Evolutionary conservation across 495 filamentous ascomycete genomes (phyloP).

Genomic region (Pseudoneurospora amorphoporcata): DNA sequence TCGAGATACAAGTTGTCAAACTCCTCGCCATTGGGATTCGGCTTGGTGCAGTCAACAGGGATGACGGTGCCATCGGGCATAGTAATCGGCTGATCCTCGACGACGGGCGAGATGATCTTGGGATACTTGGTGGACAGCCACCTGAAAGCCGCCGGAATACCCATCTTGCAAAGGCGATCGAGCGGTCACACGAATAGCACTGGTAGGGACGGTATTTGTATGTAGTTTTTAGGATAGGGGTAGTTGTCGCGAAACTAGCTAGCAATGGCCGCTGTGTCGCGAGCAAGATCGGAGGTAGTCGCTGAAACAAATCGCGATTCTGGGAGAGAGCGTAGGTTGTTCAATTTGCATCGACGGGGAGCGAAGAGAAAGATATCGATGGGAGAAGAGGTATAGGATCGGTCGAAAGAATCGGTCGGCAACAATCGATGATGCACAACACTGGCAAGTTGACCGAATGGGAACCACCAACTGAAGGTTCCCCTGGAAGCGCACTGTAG

Average conservation of each 20-base stretch:
- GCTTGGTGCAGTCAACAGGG: slow-evolving; percentile 69
- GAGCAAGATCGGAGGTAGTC: not conserved
- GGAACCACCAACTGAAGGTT: not conserved
- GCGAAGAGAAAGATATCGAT: not conserved
- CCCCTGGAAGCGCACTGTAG: not conserved
- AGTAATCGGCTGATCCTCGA: slow-evolving; percentile 70
- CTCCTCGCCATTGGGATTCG: slow-evolving; percentile 96
- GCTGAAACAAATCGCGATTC: not conserved
- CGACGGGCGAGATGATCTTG: slow-evolving; percentile 85
- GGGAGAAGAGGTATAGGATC: not conserved
- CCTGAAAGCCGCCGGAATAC: slow-evolving; percentile 86
- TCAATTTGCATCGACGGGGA: not conserved
- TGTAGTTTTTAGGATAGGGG: not conserved
- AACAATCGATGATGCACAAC: not conserved
- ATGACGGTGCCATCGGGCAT: slow-evolving; percentile 68
- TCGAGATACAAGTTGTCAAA: slow-evolving; percentile 97
- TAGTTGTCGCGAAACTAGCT: not conserved
- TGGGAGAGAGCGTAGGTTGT: not conserved
- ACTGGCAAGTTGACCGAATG: not conserved
- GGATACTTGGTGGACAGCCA: slow-evolving; percentile 95
- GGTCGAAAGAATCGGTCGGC: not conserved
- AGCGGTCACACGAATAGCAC: not conserved
- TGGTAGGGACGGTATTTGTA: not conserved
- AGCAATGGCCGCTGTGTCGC: not conserved
- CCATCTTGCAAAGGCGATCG: slow-evolving; percentile 49